A percentile compares a stretch with the other conserved stretches of the same genome.
These are phyloP conservation scores for Catunica adiposa DNA, from an alignment of 2,329 filamentous ascomycete species.

Conservation along the genomic window DNA sequence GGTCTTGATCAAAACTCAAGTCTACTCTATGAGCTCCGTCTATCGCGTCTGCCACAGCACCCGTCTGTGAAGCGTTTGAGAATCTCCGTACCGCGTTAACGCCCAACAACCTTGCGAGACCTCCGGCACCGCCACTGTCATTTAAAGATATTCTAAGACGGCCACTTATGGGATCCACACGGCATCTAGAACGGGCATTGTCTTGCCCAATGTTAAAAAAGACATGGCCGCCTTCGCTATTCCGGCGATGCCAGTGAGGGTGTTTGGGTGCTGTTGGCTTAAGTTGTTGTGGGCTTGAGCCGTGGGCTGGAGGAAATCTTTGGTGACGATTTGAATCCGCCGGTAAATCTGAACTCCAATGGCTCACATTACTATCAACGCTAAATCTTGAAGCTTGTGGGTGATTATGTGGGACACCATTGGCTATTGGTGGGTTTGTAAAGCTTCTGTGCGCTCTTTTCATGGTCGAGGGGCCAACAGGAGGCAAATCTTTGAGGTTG, in stretches of 20 bases:
- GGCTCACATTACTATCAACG: no score
- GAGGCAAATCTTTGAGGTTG: not conserved
- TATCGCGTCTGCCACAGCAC: not conserved
- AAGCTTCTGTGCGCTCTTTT: no score
- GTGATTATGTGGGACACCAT: not conserved
- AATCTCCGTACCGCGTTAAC: not conserved
- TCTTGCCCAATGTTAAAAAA: conserved; percentile 45
- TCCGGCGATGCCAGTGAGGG: not conserved
- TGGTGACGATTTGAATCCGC: no score
- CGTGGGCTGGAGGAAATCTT: not conserved
- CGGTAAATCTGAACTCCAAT: no score
- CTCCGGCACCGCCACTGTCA: conserved; percentile 52
- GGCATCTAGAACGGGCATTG: conserved; percentile 47
- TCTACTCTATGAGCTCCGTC: not conserved
- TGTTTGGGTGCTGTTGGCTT: not conserved
- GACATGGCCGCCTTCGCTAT: not conserved
- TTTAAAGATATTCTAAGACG: conserved; percentile 56
- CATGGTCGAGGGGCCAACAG: no score
- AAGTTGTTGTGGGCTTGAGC: not conserved
- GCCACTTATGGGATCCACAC: conserved; percentile 47
- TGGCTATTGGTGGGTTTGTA: no score
- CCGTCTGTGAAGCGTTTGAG: not conserved
- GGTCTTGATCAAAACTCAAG: not conserved
- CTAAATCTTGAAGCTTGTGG: not conserved
- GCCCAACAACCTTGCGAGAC: conserved; percentile 34